phyloP scores from a whole-genome alignment of 495 filamentous ascomycete species.

The Penicillium alfredii region DNA sequence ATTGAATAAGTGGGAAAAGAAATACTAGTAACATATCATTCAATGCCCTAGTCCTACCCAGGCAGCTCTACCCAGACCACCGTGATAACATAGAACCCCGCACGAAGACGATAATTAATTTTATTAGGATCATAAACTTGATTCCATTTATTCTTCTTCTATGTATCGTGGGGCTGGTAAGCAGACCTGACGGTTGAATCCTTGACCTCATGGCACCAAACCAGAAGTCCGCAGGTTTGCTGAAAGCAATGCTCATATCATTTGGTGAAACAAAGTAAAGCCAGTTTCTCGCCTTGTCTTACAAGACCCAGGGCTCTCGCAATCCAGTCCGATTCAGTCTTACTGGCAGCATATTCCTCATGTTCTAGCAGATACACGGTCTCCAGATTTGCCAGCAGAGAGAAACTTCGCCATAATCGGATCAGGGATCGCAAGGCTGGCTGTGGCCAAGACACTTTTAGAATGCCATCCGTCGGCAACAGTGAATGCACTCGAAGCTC shows the following conservation, averaged over 20 bases:
- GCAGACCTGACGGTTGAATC: no score
- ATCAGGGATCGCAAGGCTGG: slow-evolving; percentile 62
- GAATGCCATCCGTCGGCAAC: slow-evolving; percentile 17
- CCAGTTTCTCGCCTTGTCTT: slow-evolving; percentile 17
- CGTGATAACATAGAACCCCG: slow-evolving; percentile 24
- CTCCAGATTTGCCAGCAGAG: slow-evolving; percentile 35
- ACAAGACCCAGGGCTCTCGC: slow-evolving; percentile 41
- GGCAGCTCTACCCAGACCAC: slow-evolving; percentile 13
- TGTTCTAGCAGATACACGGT: slow-evolving; percentile 48
- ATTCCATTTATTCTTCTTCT: no score
- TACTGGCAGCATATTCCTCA: slow-evolving; percentile 68
- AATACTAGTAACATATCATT: no score
- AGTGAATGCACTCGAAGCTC: slow-evolving; percentile 55
- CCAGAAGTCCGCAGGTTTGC: no score
- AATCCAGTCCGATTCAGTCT: slow-evolving; percentile 53
- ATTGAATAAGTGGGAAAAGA: no score
- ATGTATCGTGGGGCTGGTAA: no score
- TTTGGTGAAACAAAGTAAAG: neutral
- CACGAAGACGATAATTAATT: slow-evolving; percentile 1
- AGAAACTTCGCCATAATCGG: slow-evolving; percentile 61
- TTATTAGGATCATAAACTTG: no score
- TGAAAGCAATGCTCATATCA: no score
- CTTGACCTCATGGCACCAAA: slow-evolving; percentile 3
- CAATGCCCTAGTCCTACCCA: slow-evolving; percentile 9
- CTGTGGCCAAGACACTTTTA: slow-evolving; percentile 54